Evolutionary conservation across 2,329 filamentous ascomycete genomes (phyloP), one percentile per base, ranked within the genome.

Genomic region (Fusarium praegraminearum): DNA sequence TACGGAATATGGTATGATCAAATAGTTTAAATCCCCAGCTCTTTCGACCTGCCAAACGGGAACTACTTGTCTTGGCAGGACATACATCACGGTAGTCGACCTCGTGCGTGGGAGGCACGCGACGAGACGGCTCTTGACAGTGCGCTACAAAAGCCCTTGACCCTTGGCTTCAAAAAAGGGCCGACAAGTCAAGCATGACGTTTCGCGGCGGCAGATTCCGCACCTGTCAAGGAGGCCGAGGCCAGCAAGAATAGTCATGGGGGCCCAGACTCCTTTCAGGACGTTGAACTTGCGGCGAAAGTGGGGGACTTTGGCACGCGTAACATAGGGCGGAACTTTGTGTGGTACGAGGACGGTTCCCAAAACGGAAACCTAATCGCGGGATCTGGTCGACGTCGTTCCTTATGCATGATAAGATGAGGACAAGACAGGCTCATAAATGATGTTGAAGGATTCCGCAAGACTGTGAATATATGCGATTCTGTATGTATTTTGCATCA

Each of bases 311-410:
- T 51, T 61, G 62, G 58, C 24, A 41, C 49, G 49, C 59, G 57
- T 59, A 61, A 51, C 35, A 40, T 36, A 56, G 54, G 47, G 45
- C 55, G 43, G 43, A 40, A 62, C 49, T 60, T 53, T 13, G 54
- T 62, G 62, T 65, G 61, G 62, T 62, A 67, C 58, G 57, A 65
- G 65, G 67, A 61, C 63, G 62, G 68, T 45, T 55, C 61, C 70
- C 40, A 68, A 74, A 74, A 59, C 63, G 73, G 73, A 75, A 75
- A 72, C 38, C 67, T 65, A 63, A 70, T 75, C 73, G 73, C 33
- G 38, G 16, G 51, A 57, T 62, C 62, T 63, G 69, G 70, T 64
- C 57, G 57, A 64, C 52, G 69, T 65, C 67, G 59, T 50, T 58
- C 54, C 36, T 55, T 46, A 57, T 67, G 57, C 64, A 62, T 49